phyloP scores from a whole-genome alignment of 495 filamentous ascomycete genomes.

The Aspergillus campestris region DNA sequence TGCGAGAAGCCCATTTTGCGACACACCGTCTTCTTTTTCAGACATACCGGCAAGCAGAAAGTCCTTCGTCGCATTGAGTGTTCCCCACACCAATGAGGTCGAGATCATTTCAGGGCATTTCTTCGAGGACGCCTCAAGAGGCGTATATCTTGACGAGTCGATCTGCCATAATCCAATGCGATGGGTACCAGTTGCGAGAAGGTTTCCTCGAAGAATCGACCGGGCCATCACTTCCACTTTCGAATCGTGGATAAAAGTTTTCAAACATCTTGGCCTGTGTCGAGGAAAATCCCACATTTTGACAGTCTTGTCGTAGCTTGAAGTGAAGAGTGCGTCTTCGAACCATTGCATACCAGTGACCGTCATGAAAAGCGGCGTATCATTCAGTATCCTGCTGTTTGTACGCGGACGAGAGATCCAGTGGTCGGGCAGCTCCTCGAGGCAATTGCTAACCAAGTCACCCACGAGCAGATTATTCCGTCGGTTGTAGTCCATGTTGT shows the following conservation, averaged over 20 bases:
- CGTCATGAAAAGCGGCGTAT: slow-evolving; percentile 66
- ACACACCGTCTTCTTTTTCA: slow-evolving; percentile 45
- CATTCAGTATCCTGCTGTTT: slow-evolving; percentile 48
- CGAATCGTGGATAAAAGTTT: slow-evolving; percentile 54
- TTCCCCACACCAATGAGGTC: slow-evolving; percentile 68
- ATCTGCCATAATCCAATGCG: slow-evolving; percentile 27
- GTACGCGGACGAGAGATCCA: slow-evolving; percentile 47
- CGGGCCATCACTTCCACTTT: slow-evolving; percentile 65
- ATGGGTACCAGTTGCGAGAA: slow-evolving; percentile 45
- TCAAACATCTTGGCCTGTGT: slow-evolving; percentile 26
- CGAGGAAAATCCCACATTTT: slow-evolving; percentile 59
- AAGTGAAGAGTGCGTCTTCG: slow-evolving; percentile 57
- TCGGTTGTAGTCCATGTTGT: slow-evolving; percentile 80
- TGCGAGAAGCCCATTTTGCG: slow-evolving; percentile 59
- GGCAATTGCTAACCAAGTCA: slow-evolving; percentile 40
- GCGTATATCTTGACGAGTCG: slow-evolving; percentile 4
- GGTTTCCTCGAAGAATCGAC: slow-evolving; percentile 29
- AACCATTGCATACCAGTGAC: slow-evolving; percentile 71
- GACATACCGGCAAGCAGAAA: slow-evolving; percentile 72
- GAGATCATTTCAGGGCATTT: slow-evolving; percentile 50
- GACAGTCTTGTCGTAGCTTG: slow-evolving; percentile 72
- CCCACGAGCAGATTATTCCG: slow-evolving; percentile 70
- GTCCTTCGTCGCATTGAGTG: slow-evolving; percentile 36
- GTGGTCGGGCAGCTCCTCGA: slow-evolving; percentile 66
- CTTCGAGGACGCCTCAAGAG: slow-evolving; percentile 20